A percentile compares a stretch with the other conserved stretches of the same genome.
These are phyloP conservation scores for Camillea tinctor DNA, from an alignment of 2,329 filamentous ascomycete species.

Conservation along the genomic window DNA sequence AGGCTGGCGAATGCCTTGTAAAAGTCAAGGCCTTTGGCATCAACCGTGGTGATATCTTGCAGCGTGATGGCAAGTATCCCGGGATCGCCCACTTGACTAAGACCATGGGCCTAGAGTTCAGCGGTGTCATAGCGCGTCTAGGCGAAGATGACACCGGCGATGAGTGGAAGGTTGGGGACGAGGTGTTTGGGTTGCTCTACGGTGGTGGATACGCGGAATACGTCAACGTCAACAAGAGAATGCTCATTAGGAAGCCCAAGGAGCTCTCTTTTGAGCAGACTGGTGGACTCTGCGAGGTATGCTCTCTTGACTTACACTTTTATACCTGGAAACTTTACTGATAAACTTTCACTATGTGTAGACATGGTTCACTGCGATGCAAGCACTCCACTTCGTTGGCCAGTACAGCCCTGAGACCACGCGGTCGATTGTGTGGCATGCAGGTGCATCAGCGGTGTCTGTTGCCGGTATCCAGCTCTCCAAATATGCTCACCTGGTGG, in stretches of 20 bases:
- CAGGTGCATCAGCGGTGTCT: conserved; percentile 1
- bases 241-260: conserved; percentile 5
- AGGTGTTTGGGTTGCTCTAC: conserved; percentile 2
- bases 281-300: conserved; percentile 3
- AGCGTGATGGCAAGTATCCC: conserved; percentile 2
- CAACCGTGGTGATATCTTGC: conserved; percentile 2
- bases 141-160: neutral
- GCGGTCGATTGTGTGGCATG: conserved; percentile 1
- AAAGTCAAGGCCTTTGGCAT: conserved; percentile 4
- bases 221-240: conserved; percentile 1
- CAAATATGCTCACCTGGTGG: neutral
- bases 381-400: conserved; percentile 3
- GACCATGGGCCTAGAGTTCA: conserved; percentile 4
- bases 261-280: conserved; percentile 4
- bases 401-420: neutral
- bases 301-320: neutral
- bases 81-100: conserved; percentile 1
- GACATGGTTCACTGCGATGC: conserved; percentile 6
- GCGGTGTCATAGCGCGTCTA: neutral
- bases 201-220: conserved; percentile 4
- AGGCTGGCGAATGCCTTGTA: neutral
- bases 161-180: conserved; percentile 4
- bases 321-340: neutral
- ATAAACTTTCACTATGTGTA: neutral
- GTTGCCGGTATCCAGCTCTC: conserved; percentile 4